These are phyloP conservation scores for Triticum timopheevii DNA, from an alignment of 176 grass and related monocot genomes.

Conservation along the genomic window DNA sequence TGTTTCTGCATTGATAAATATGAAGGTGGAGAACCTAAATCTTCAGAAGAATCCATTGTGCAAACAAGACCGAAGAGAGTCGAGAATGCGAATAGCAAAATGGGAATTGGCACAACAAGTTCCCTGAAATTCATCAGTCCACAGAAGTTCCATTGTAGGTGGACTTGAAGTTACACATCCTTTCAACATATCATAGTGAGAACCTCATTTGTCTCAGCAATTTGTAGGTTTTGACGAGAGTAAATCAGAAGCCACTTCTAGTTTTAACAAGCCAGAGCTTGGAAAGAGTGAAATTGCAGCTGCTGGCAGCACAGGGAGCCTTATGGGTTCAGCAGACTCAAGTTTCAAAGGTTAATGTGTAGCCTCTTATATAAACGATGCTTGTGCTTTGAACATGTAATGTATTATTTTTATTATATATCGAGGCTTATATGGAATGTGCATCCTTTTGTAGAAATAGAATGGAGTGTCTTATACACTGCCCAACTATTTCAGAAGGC, in stretches of 20 bases:
- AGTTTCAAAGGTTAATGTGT: constrained; percentile 18
- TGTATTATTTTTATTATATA: not conserved
- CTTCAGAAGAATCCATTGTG: not conserved
- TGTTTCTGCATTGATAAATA: constrained; percentile 15
- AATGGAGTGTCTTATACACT: constrained; percentile 80
- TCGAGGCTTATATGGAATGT: constrained; percentile 6
- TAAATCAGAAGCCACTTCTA: constrained; percentile 26
- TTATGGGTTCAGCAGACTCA: constrained; percentile 14
- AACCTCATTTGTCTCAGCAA: constrained; percentile 23
- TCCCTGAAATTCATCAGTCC: constrained; percentile 30
- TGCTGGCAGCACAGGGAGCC: constrained; percentile 1
- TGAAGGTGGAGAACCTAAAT: not conserved
- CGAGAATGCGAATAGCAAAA: constrained; percentile 24
- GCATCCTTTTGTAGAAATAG: constrained; percentile 31
- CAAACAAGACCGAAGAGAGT: not conserved
- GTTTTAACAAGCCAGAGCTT: constrained; percentile 5
- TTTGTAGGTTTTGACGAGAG: constrained; percentile 14
- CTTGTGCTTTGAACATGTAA: constrained; percentile 3
- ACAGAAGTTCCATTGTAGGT: constrained; percentile 25
- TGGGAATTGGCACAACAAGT: not conserved
- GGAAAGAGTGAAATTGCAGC: constrained; percentile 13
- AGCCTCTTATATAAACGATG: not conserved
- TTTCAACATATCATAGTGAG: not conserved
- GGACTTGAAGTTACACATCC: not conserved
- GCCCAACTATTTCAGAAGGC: constrained; percentile 75